A percentile compares a stretch with the other conserved stretches of the same genome.
phyloP scores from a whole-genome alignment of 257 asterid species.

The Gentiana dahurica region DNA sequence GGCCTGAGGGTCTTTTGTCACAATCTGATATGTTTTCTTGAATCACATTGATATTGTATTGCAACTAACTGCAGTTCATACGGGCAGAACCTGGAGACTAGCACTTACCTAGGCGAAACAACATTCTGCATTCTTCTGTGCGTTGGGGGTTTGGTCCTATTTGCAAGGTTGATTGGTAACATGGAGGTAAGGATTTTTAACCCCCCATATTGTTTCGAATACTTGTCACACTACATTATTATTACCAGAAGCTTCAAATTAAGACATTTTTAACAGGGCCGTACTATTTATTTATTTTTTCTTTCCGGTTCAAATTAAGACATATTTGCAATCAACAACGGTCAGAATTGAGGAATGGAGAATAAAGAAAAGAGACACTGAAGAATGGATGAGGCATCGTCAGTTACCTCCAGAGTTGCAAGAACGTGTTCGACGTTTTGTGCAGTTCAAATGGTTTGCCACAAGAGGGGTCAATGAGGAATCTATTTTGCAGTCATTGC shows the following conservation, averaged over 20 bases:
- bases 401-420: conserved; percentile 80
- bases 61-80: conserved; percentile 58
- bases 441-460: conserved; percentile 82
- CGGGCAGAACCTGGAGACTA: conserved; percentile 77
- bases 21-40: neutral
- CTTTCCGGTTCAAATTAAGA: conserved; percentile 22
- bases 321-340: conserved; percentile 85
- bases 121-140: conserved; percentile 54
- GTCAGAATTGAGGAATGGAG: conserved; percentile 98
- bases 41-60: conserved; percentile 6
- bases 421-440: conserved; percentile 82
- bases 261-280: conserved; percentile 46
- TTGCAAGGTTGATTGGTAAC: conserved; percentile 84
- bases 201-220: neutral
- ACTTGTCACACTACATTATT: neutral
- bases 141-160: conserved; percentile 70
- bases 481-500: conserved; percentile 62
- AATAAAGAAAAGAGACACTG: conserved; percentile 73
- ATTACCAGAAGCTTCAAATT: neutral
- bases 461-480: conserved; percentile 94
- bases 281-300: no score
- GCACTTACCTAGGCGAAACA: conserved; percentile 91
- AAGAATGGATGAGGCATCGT: conserved; percentile 99
- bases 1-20: neutral
- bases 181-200: conserved; percentile 56